Percentiles rank a stretch among this genome's conserved stretches.
Conservation (phyloP, 1,284 basidiomycete species). For the Ceratorhiza oryzae-sativae region DNA sequence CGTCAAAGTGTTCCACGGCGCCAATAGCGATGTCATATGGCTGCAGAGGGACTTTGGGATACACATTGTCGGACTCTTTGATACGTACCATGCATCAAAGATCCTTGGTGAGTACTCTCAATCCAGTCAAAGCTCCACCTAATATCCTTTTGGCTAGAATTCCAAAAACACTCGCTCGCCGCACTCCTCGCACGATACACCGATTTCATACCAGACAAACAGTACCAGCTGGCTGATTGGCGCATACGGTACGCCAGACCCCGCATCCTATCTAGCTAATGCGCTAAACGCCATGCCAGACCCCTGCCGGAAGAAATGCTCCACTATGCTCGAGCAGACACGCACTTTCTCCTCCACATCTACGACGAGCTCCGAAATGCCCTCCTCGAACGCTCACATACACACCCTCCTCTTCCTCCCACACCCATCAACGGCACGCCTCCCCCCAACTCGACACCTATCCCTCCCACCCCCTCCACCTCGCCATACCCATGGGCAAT, state of each 20-base stretch:
- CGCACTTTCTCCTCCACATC: conserved; percentile 91
- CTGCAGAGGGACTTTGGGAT: conserved; percentile 94
- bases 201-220: conserved; percentile 92
- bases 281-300: conserved; percentile 51
- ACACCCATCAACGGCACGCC: conserved; percentile 31
- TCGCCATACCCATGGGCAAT: conserved; percentile 28
- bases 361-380: conserved; percentile 93
- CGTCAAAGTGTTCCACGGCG: conserved; percentile 94
- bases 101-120: conserved; percentile 64
- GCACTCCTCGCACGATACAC: conserved; percentile 89
- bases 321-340: conserved; percentile 92
- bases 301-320: conserved; percentile 91
- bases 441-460: conserved; percentile 26
- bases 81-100: conserved; percentile 95
- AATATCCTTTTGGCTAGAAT: conserved; percentile 57
- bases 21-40: conserved; percentile 95
- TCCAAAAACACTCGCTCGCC: conserved; percentile 83
- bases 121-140: neutral
- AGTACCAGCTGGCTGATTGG: conserved; percentile 97
- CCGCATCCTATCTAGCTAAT: neutral
- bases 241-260: conserved; percentile 72
- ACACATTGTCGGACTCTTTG: conserved; percentile 94
- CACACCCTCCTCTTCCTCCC: conserved; percentile 44
- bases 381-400: conserved; percentile 63
- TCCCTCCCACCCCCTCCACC: conserved; percentile 43